These are phyloP conservation scores for Cenococcum geophilum DNA, from an alignment of 495 filamentous ascomycete species.

Conservation along the genomic window DNA sequence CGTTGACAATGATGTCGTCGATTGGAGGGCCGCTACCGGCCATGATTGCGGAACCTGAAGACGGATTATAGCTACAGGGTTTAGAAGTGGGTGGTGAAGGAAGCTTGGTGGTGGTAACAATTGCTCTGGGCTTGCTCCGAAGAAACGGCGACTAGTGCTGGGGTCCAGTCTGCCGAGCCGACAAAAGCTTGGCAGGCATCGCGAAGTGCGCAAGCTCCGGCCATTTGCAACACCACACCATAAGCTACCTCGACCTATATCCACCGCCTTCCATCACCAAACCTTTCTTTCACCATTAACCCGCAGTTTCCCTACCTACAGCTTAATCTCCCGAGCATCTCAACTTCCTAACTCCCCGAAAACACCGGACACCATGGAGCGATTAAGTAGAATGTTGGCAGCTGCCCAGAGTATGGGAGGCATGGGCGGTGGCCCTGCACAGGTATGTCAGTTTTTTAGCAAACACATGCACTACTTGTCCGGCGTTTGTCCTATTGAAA, in stretches of 20 bases:
- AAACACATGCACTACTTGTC: slow-evolving; percentile 16
- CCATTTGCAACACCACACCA: slow-evolving; percentile 5
- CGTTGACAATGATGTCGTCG: slow-evolving; percentile 16
- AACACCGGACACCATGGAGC: slow-evolving; percentile 61
- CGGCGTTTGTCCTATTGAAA: background rate
- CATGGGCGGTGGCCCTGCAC: slow-evolving; percentile 63
- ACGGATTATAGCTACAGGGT: background rate
- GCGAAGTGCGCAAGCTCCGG: slow-evolving; percentile 1
- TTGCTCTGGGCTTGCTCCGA: background rate
- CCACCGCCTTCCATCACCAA: background rate
- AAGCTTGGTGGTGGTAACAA: slow-evolving; percentile 1
- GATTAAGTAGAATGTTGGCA: slow-evolving; percentile 75
- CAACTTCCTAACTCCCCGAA: background rate
- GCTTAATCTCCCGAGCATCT: slow-evolving; percentile 3
- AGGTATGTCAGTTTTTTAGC: slow-evolving; percentile 52
- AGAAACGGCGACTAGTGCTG: background rate
- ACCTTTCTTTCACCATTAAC: slow-evolving; percentile 2
- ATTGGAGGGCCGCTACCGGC: slow-evolving; percentile 21
- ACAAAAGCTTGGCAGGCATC: slow-evolving; percentile 3
- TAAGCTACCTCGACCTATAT: slow-evolving; percentile 10
- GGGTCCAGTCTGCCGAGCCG: background rate
- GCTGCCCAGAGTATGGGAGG: slow-evolving; percentile 71
- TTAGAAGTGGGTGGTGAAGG: slow-evolving; percentile 1
- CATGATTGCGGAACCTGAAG: slow-evolving; percentile 4
- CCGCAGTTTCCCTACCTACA: background rate